Evolutionary conservation across 805 yeast species (phyloP).

Genomic region (Schizosaccharomyces lindneri): DNA sequence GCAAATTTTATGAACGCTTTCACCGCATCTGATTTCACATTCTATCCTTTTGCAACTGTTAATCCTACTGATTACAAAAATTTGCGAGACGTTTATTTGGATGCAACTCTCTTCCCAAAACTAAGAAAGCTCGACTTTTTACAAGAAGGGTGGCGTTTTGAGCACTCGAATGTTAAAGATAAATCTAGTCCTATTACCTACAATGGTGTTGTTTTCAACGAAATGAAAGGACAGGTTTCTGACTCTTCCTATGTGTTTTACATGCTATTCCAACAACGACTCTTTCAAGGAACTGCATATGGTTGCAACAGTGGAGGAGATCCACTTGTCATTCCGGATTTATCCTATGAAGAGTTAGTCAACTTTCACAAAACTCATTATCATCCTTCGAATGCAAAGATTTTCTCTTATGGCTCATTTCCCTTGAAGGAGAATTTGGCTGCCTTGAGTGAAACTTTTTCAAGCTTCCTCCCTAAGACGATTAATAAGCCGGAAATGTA

Average conservation of each 20-base stretch:
- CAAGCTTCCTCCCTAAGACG: slow-evolving; percentile 27
- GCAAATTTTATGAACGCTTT: slow-evolving; percentile 95
- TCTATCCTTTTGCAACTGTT: slow-evolving; percentile 88
- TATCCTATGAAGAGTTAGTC: slow-evolving; percentile 48
- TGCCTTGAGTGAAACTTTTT: slow-evolving; percentile 27
- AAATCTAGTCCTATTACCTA: slow-evolving; percentile 35
- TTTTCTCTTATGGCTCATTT: slow-evolving; percentile 70
- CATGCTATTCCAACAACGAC: slow-evolving; percentile 56
- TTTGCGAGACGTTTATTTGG: slow-evolving; percentile 66
- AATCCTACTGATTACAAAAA: slow-evolving; percentile 59
- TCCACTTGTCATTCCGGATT: slow-evolving; percentile 51
- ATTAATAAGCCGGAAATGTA: slow-evolving; percentile 7
- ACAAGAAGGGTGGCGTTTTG: slow-evolving; percentile 97
- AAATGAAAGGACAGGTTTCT: slow-evolving; percentile 89
- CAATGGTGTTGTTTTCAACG: slow-evolving; percentile 93
- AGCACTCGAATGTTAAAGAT: slow-evolving; percentile 32
- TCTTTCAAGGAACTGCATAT: slow-evolving; percentile 45
- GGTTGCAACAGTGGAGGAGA: slow-evolving; percentile 78
- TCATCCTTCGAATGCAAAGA: slow-evolving; percentile 72
- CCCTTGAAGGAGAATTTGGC: slow-evolving; percentile 36
- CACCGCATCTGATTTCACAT: slow-evolving; percentile 94
- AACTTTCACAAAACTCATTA: slow-evolving; percentile 54
- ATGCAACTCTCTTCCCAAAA: slow-evolving; percentile 64
- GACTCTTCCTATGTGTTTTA: slow-evolving; percentile 68
- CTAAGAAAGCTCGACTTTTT: slow-evolving; percentile 55